Percentiles rank a stretch among this genome's conserved stretches.
phyloP scores from a whole-genome alignment of 1,284 basidiomycete genomes.

The Fomitopsis schrenkii region DNA sequence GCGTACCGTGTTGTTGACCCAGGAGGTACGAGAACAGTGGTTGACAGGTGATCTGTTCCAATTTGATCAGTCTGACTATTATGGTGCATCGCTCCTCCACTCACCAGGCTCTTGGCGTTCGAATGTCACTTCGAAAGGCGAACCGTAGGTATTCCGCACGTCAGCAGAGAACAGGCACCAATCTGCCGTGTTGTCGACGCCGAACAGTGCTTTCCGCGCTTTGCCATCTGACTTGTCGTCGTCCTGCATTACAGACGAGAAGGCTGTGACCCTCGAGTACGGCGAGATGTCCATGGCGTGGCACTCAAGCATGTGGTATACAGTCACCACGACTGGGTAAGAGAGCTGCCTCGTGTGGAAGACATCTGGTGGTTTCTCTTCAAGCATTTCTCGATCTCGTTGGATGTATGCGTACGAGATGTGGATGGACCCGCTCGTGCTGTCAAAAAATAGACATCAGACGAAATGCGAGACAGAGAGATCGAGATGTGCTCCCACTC shows the following conservation, averaged over 20 bases:
- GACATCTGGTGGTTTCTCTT: conserved; percentile 34
- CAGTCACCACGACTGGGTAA: conserved; percentile 85
- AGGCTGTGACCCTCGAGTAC: conserved; percentile 40
- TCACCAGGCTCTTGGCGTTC: conserved; percentile 60
- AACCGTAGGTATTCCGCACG: conserved; percentile 84
- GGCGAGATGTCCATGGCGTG: conserved; percentile 76
- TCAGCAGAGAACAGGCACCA: conserved; percentile 88
- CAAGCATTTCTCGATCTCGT: conserved; percentile 34
- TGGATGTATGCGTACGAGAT: conserved; percentile 80
- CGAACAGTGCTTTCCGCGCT: conserved; percentile 29
- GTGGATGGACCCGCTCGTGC: conserved; percentile 74
- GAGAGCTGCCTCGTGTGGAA: conserved; percentile 85
- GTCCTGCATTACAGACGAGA: conserved; percentile 9
- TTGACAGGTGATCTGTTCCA: conserved; percentile 40
- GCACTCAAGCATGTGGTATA: conserved; percentile 90
- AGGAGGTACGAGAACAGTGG: conserved; percentile 69
- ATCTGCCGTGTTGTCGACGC: conserved; percentile 48
- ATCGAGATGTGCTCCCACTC: conserved; percentile 23
- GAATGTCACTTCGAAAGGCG: conserved; percentile 85
- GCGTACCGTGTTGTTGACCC: conserved; percentile 78
- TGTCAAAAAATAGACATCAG: conserved; percentile 26
- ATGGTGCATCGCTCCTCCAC: conserved; percentile 7
- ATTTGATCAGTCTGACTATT: not conserved
- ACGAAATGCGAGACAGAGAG: not conserved
- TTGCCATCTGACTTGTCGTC: conserved; percentile 20